phyloP scores from a whole-genome alignment of 192 early-diverging fungal species.

The Phlyctochytrium arcticum region DNA sequence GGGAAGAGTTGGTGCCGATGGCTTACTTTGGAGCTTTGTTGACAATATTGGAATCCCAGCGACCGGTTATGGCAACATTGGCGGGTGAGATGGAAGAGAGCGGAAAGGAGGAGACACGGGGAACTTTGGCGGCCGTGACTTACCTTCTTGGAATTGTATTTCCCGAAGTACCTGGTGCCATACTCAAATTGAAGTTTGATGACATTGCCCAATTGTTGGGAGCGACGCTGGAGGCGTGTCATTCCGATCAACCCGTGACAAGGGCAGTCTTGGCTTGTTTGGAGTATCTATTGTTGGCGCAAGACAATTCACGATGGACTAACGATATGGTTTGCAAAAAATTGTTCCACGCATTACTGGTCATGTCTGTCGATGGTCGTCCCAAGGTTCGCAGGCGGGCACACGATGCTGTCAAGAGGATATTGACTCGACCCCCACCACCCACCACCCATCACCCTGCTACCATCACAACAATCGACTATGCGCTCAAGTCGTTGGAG shows the following conservation, averaged over 20 bases:
- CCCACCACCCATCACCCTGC: conserved; percentile 71
- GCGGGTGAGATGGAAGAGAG: no score
- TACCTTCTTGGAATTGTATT: conserved; percentile 80
- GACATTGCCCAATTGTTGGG: conserved; percentile 40
- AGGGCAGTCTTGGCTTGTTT: conserved; percentile 73
- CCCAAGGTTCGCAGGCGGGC: conserved; percentile 89
- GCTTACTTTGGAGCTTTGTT: conserved; percentile 88
- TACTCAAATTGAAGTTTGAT: conserved; percentile 42
- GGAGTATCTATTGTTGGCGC: conserved; percentile 70
- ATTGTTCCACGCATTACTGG: conserved; percentile 67
- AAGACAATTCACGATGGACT: conserved; percentile 73
- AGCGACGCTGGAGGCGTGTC: conserved; percentile 58
- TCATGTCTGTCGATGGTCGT: conserved; percentile 73
- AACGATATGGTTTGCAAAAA: conserved; percentile 52
- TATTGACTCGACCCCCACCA: conserved; percentile 70
- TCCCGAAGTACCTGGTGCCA: conserved; percentile 35
- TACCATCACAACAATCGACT: conserved; percentile 58
- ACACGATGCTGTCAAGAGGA: conserved; percentile 70
- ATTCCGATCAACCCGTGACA: conserved; percentile 72
- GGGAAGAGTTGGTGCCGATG: conserved; percentile 60
- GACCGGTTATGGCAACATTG: conserved; percentile 39
- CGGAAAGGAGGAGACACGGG: conserved; percentile 26
- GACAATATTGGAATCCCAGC: conserved; percentile 67
- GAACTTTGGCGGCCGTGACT: conserved; percentile 56
- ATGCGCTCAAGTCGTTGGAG: conserved; percentile 56